These are phyloP conservation scores for Metrosideros polymorpha DNA, from an alignment of 441 rosid genomes.

Conservation along the genomic window DNA sequence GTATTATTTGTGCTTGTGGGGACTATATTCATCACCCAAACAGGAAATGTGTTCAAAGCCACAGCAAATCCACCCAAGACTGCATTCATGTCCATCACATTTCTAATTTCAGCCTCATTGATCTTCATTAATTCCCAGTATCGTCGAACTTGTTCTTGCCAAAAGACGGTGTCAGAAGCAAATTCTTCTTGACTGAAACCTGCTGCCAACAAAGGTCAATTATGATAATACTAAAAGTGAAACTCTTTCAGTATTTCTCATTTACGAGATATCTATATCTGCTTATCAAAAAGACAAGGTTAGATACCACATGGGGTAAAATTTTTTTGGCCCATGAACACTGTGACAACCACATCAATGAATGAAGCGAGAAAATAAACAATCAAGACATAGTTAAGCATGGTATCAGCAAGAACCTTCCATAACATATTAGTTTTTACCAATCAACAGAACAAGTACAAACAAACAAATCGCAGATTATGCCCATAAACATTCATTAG, in stretches of 20 bases:
- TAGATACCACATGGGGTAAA: neutral
- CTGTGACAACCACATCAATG: neutral
- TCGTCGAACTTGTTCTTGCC: constrained; percentile 59
- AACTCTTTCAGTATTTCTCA: neutral
- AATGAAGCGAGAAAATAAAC: neutral
- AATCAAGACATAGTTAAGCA: neutral
- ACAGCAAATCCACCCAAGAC: constrained; percentile 74
- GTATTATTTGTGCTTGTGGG: constrained; percentile 64
- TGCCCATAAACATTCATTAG: neutral
- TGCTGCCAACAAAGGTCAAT: constrained; percentile 7
- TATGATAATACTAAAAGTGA: neutral
- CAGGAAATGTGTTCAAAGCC: constrained; percentile 57
- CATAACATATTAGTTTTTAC: neutral
- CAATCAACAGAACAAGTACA: neutral
- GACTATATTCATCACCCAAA: constrained; percentile 90
- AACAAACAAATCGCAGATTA: neutral
- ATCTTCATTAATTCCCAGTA: constrained; percentile 69
- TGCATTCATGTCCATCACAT: constrained; percentile 94
- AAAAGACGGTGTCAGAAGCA: constrained; percentile 36
- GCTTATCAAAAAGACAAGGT: neutral
- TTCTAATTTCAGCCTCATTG: constrained; percentile 48
- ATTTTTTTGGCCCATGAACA: neutral
- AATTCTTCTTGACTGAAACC: constrained; percentile 63
- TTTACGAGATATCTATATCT: neutral
- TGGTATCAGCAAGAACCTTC: neutral